Evolutionary conservation across 352 stramenopile species (phyloP).

Genomic region (Phytophthora niederhauseri): DNA sequence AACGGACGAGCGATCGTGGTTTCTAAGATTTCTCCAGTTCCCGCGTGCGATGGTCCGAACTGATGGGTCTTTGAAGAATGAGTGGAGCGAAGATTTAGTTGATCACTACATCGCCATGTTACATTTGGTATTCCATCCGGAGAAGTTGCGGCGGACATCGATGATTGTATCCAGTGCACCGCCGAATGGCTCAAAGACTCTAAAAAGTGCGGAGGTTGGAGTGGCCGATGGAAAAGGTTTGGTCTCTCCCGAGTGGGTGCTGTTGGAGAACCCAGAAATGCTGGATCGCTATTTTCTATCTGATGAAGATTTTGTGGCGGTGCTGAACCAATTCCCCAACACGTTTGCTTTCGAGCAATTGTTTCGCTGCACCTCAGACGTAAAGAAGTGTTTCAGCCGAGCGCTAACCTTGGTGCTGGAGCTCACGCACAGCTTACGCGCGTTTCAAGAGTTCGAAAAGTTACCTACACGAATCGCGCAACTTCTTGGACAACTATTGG

Average conservation of each 20-base stretch:
- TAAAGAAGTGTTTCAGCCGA: conserved; percentile 82
- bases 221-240: conserved; percentile 40
- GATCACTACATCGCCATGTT: conserved; percentile 89
- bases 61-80: conserved; percentile 57
- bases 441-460: conserved; percentile 87
- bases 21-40: conserved; percentile 84
- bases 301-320: conserved; percentile 84
- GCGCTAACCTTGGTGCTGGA: conserved; percentile 77
- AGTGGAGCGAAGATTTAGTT: conserved; percentile 83
- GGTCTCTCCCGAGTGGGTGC: conserved; percentile 78
- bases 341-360: conserved; percentile 82
- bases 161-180: conserved; percentile 74
- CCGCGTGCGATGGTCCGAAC: conserved; percentile 64
- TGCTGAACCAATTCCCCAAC: conserved; percentile 89
- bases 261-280: conserved; percentile 84
- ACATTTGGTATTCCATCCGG: conserved; percentile 86
- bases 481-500: conserved; percentile 66
- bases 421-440: conserved; percentile 67
- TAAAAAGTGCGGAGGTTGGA: conserved; percentile 34
- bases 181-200: conserved; percentile 28
- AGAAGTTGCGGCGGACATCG: conserved; percentile 76
- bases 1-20: conserved; percentile 80
- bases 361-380: conserved; percentile 68
- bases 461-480: conserved; percentile 73
- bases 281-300: conserved; percentile 83